A percentile compares a stretch with the other conserved stretches of the same genome.
phyloP scores from a whole-genome alignment of 257 asterid species.

The Ehretia macrophylla region DNA sequence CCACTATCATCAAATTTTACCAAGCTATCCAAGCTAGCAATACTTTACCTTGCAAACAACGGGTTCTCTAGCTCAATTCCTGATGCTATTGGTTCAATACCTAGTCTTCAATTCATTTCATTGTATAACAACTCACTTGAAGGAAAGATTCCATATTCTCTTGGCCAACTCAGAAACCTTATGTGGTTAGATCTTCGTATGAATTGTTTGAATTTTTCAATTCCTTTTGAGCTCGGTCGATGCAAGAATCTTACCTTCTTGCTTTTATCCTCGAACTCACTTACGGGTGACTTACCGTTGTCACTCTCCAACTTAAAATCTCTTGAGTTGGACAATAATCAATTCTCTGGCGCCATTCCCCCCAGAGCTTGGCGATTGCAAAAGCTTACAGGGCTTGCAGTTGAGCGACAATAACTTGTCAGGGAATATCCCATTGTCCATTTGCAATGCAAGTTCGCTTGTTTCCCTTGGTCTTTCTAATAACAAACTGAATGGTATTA shows the following conservation, averaged over 20 bases:
- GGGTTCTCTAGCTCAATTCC: no score
- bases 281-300: slow-evolving; percentile 59
- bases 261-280: slow-evolving; percentile 28
- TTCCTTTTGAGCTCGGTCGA: slow-evolving; percentile 37
- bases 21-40: no score
- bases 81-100: no score
- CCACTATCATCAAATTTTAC: no score
- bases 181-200: no score
- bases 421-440: slow-evolving; percentile 54
- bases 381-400: no score
- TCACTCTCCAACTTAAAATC: slow-evolving; percentile 61
- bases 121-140: no score
- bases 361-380: slow-evolving; percentile 46
- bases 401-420: slow-evolving; percentile 52
- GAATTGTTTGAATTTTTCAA: not conserved
- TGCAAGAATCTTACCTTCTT: slow-evolving; percentile 31
- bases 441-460: slow-evolving; percentile 42
- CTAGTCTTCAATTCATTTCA: no score
- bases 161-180: no score
- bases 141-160: no score
- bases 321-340: slow-evolving; percentile 47
- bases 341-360: slow-evolving; percentile 64
- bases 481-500: slow-evolving; percentile 45
- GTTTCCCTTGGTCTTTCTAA: slow-evolving; percentile 58
- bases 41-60: no score